Evolutionary conservation across 2,329 filamentous ascomycete species (phyloP).

Genomic region (Neonectria faginata): DNA sequence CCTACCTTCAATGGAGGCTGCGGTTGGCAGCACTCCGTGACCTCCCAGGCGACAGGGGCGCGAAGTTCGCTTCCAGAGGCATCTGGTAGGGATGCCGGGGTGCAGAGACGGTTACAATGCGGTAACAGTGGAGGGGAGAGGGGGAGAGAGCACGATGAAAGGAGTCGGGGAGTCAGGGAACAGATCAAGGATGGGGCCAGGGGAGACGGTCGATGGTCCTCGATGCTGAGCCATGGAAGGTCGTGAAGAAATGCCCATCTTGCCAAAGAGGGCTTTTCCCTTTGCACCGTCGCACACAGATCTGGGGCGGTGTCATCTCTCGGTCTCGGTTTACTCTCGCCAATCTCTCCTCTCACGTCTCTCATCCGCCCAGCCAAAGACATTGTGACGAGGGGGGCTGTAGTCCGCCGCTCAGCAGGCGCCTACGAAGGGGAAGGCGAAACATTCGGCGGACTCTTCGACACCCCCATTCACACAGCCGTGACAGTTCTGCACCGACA

Average conservation of each 20-base stretch:
- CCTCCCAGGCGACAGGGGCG: constrained; percentile 33
- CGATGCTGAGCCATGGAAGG: constrained; percentile 37
- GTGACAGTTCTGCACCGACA: constrained; percentile 41
- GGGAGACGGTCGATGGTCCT: constrained; percentile 35
- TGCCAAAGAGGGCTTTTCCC: constrained; percentile 33
- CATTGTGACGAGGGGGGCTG: constrained; percentile 8
- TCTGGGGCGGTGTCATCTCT: constrained; percentile 17
- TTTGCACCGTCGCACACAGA: constrained; percentile 6
- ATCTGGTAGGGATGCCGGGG: constrained; percentile 33
- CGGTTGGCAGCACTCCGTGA: constrained; percentile 35
- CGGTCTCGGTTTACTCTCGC: constrained; percentile 1
- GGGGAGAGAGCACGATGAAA: constrained; percentile 21
- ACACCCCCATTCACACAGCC: constrained; percentile 15
- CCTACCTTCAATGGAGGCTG: constrained; percentile 32
- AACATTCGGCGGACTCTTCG: constrained; percentile 32
- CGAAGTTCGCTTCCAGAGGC: constrained; percentile 41
- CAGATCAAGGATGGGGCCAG: constrained; percentile 42
- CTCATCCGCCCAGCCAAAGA: constrained; percentile 7
- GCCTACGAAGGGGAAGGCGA: constrained; percentile 23
- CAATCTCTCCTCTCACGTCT: constrained; percentile 12
- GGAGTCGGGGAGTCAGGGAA: constrained; percentile 38
- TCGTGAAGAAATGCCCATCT: constrained; percentile 35
- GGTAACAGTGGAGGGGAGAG: constrained; percentile 35
- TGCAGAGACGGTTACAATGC: constrained; percentile 40
- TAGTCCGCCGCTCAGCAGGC: constrained; percentile 6